Conservation (phyloP, 2,329 filamentous ascomycete genomes). For the Phyllosticta citrichinensis region DNA sequence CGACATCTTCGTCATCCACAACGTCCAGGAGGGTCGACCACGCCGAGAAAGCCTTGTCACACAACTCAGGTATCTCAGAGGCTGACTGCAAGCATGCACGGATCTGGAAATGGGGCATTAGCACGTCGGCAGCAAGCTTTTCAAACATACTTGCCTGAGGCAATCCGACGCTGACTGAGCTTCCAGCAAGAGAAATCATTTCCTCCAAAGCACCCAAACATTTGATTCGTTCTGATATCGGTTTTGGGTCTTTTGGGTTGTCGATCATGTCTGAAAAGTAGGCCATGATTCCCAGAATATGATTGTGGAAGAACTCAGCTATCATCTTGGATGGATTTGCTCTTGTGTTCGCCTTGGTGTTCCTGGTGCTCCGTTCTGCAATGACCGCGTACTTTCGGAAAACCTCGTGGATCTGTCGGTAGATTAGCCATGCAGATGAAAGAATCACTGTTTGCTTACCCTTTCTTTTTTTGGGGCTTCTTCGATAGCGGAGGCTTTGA, state of each 20-base stretch:
- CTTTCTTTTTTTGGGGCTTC: conserved; percentile 40
- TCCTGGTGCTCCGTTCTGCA: conserved; percentile 38
- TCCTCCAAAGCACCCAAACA: conserved; percentile 79
- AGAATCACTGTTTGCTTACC: conserved; percentile 37
- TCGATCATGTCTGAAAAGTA: conserved; percentile 72
- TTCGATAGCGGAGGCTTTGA: conserved; percentile 70
- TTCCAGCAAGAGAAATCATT: conserved; percentile 68
- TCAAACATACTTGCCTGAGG: conserved; percentile 57
- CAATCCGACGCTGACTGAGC: conserved; percentile 65
- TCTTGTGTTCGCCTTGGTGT: conserved; percentile 29
- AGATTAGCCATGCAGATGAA: neutral
- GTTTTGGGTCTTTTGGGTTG: conserved; percentile 49
- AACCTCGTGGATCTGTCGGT: conserved; percentile 36
- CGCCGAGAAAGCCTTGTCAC: conserved; percentile 67
- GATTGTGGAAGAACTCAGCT: conserved; percentile 66
- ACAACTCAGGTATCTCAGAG: conserved; percentile 63
- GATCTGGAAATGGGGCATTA: conserved; percentile 46
- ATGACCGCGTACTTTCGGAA: conserved; percentile 38
- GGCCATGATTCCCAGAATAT: conserved; percentile 80
- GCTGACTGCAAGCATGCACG: conserved; percentile 86
- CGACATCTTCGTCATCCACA: conserved; percentile 64
- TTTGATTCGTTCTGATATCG: conserved; percentile 58
- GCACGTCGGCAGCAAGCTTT: neutral
- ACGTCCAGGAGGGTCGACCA: conserved; percentile 72
- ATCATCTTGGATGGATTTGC: conserved; percentile 48